A percentile compares a stretch with the other conserved stretches of the same genome.
Evolutionary conservation across 768 basidiomycete species (phyloP).

Genomic region (Stropharia rugosoannulata): DNA sequence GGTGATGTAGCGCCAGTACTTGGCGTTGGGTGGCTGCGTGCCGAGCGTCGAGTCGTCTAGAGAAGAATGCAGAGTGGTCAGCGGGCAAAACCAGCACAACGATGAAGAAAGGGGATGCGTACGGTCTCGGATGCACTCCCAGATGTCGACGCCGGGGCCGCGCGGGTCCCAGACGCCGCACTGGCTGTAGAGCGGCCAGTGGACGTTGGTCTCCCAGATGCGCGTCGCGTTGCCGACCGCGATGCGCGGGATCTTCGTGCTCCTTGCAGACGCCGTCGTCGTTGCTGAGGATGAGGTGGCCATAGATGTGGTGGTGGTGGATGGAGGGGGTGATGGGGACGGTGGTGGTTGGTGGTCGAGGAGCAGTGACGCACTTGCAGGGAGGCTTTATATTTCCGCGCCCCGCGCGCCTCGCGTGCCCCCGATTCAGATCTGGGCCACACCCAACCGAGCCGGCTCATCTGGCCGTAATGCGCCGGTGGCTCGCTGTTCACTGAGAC

Average conservation of each 20-base stretch:
- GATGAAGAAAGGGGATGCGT: slow-evolving; percentile 27
- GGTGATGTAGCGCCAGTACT: slow-evolving; percentile 48
- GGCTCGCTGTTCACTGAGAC: no score
- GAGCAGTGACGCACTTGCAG: no score
- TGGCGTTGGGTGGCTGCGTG: slow-evolving; percentile 42
- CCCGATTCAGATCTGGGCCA: no score
- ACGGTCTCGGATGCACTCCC: slow-evolving; percentile 76
- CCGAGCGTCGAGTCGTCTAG: slow-evolving; percentile 60
- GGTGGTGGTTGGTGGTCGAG: neutral
- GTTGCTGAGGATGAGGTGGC: neutral
- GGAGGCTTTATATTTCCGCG: no score
- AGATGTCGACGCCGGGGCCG: slow-evolving; percentile 68
- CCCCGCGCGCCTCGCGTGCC: no score
- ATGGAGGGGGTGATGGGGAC: no score
- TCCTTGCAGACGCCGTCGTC: neutral
- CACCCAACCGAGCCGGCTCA: no score
- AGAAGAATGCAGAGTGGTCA: slow-evolving; percentile 7
- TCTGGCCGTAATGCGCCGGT: no score
- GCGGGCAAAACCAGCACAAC: neutral
- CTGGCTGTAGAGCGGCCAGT: slow-evolving; percentile 65
- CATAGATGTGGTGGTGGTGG: neutral
- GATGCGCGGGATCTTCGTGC: slow-evolving; percentile 34
- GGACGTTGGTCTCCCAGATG: slow-evolving; percentile 68
- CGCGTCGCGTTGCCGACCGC: slow-evolving; percentile 66
- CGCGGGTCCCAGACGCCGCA: slow-evolving; percentile 72